Evolutionary conservation across 2,329 filamentous ascomycete species (phyloP), one percentile per base, ranked within the genome.

Genomic region (Xylaria sp.): DNA sequence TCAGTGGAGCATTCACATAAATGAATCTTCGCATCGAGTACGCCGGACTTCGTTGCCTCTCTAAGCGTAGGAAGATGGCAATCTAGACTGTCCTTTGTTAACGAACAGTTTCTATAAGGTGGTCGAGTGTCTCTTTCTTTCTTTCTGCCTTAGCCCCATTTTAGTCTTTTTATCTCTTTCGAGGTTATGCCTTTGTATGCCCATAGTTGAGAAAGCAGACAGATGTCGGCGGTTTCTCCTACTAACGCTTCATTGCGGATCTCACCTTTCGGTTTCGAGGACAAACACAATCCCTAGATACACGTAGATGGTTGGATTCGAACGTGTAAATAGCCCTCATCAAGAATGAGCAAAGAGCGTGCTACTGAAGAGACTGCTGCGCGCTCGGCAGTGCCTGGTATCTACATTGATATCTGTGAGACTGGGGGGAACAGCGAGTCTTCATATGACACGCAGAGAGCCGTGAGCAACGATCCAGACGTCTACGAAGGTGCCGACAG

Each of bases 371-470:
- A 28, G 39, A 18, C 59, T 10, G 13, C 52, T 25, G 33, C 46
- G 25, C n/a, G 43, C 3, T 20, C 62, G 9, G n/a, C 18, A 51
- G 41, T 20, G 28, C 18, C 60, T 8, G 55, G 51, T 20, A 49
- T 41, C 36, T 36, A 46, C 13, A 41, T 41, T 23, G 18, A 49
- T 8, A 8, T 31, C 0, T 23, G 36, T 13, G 59, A 39, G 15
- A 39, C 23, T 2, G 23, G 15, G 23, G 28, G 41, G 15, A n/a
- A 5, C 9, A 41, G 28, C 33, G 54, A 62, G 49, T 64, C 68
- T 55, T 70, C 68, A 15, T 62, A 66, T 49, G 62, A 67, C 31
- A 63, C 61, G 51, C 66, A 70, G 23, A 49, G 52, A 25, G 51
- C 64, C 57, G 41, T 57, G 8, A 67, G 36, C 20, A 43, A 61